A percentile compares a stretch with the other conserved stretches of the same genome.
phyloP scores from a whole-genome alignment of 495 filamentous ascomycete genomes.

The Recurvomyces mirabilis region DNA sequence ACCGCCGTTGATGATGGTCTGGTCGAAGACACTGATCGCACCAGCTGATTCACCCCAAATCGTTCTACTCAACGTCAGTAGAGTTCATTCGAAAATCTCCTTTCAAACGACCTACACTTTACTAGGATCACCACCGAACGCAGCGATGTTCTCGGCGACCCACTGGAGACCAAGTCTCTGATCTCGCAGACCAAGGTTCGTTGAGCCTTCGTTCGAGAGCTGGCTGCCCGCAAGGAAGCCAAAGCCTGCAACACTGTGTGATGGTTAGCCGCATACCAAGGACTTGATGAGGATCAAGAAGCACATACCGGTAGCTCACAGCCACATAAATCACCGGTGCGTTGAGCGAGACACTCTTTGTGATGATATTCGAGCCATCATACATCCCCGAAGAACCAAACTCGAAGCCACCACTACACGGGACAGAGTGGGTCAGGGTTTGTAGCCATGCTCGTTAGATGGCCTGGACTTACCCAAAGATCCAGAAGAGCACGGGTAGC shows the following conservation, averaged over 20 bases:
- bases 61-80: too few species aligned
- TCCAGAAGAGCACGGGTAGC: constrained; percentile 58
- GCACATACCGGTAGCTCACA: constrained; percentile 45
- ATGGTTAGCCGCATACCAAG: too few species aligned
- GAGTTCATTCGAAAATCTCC: too few species aligned
- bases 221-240: constrained; percentile 30
- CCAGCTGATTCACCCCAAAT: constrained; percentile 32
- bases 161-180: constrained; percentile 23
- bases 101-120: too few species aligned
- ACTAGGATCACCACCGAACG: too few species aligned
- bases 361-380: constrained; percentile 44
- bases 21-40: constrained; percentile 18
- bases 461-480: too few species aligned
- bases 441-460: too few species aligned
- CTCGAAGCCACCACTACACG: constrained; percentile 57
- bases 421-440: too few species aligned
- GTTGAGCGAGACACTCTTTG: constrained; percentile 39
- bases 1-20: constrained; percentile 17
- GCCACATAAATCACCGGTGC: constrained; percentile 54
- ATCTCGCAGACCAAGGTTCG: constrained; percentile 23
- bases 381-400: constrained; percentile 49
- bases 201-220: constrained; percentile 7
- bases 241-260: constrained; percentile 9
- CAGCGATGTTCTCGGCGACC: constrained; percentile 39
- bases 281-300: too few species aligned